phyloP scores from a whole-genome alignment of 192 early-diverging fungal species.

The Mycoemilia scoparia region DNA sequence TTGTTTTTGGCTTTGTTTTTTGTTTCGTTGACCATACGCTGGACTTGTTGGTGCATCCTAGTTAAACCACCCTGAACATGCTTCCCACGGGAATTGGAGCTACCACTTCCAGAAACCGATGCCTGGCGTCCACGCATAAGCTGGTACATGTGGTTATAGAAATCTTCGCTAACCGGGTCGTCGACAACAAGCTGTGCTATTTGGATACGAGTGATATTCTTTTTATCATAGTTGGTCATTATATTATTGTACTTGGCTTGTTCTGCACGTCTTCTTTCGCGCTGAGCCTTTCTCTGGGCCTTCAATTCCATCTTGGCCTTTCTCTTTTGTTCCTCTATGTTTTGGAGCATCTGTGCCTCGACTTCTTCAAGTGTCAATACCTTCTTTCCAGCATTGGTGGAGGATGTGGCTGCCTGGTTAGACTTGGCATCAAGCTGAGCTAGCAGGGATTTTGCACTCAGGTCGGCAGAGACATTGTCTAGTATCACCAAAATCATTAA shows the following conservation, averaged over 20 bases:
- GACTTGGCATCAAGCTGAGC: neutral
- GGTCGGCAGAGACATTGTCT: neutral
- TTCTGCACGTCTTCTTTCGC: constrained; percentile 14
- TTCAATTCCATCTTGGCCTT: neutral
- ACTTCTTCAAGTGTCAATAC: constrained; percentile 52
- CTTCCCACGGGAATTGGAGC: no score
- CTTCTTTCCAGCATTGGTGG: constrained; percentile 8
- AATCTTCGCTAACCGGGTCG: constrained; percentile 85
- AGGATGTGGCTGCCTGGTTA: neutral
- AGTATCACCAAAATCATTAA: neutral
- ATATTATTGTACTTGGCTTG: constrained; percentile 68
- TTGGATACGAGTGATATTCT: constrained; percentile 84
- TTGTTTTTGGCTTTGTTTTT: constrained; percentile 71
- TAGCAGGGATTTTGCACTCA: no score
- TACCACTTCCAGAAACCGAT: no score
- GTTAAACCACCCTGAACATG: constrained; percentile 38
- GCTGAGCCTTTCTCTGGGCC: neutral
- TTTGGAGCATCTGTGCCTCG: constrained; percentile 35
- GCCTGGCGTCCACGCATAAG: constrained; percentile 48
- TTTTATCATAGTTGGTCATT: constrained; percentile 91
- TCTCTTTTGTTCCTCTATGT: neutral
- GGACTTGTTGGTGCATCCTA: constrained; percentile 87
- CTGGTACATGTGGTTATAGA: constrained; percentile 87
- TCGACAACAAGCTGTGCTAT: constrained; percentile 84
- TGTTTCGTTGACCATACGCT: constrained; percentile 86